These are phyloP conservation scores for Kuraishia molischiana DNA, from an alignment of 805 yeast genomes.

Conservation along the genomic window DNA sequence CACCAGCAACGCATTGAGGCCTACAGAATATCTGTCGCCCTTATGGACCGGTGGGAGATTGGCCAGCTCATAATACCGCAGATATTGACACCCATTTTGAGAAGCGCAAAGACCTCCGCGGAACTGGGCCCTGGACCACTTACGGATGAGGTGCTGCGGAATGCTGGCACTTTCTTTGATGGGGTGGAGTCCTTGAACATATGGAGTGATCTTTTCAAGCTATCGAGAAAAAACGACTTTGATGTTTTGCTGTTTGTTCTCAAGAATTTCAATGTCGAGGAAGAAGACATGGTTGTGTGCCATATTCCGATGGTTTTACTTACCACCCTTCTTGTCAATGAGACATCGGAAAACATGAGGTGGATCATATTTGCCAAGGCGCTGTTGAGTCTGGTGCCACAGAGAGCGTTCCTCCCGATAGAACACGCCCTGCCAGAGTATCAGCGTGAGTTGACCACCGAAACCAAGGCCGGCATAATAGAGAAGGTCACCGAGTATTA, in stretches of 20 bases:
- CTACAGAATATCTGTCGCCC: conserved; percentile 55
- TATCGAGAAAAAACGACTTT: conserved; percentile 29
- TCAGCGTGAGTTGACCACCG: conserved; percentile 2
- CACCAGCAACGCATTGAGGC: conserved; percentile 34
- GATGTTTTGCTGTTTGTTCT: conserved; percentile 51
- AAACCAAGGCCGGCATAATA: conserved; percentile 9
- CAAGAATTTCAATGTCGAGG: conserved; percentile 61
- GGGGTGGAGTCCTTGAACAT: conserved; percentile 74
- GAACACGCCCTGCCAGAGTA: conserved; percentile 25
- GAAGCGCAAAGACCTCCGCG: conserved; percentile 27
- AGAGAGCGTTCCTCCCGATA: conserved; percentile 49
- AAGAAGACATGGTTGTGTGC: conserved; percentile 73
- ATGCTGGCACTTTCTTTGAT: conserved; percentile 70
- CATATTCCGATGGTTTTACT: conserved; percentile 71
- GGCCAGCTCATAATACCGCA: conserved; percentile 67
- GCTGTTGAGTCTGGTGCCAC: conserved; percentile 49
- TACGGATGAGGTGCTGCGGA: conserved; percentile 37
- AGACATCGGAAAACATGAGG: conserved; percentile 1
- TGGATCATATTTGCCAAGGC: conserved; percentile 18
- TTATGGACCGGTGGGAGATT: conserved; percentile 94
- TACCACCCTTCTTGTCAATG: conserved; percentile 24
- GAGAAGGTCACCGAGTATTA: conserved; percentile 25
- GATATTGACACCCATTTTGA: conserved; percentile 56
- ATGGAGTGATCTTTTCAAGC: conserved; percentile 52
- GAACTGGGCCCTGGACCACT: conserved; percentile 13